Conservation (phyloP, 2,329 filamentous ascomycete species). For the Albifimbria verrucaria region DNA sequence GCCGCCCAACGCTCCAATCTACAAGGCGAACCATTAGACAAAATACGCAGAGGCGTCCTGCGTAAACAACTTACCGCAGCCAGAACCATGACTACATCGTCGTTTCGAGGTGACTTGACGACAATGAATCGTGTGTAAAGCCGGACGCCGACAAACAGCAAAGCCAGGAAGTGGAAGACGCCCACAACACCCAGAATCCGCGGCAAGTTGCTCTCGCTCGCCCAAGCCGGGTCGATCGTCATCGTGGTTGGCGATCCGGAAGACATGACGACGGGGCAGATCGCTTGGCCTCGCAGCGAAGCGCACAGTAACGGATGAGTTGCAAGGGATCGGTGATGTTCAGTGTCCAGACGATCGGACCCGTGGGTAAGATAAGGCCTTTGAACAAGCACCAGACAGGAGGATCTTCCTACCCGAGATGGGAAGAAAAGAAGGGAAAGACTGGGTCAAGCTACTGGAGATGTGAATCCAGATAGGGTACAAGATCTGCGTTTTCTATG, state of each 20-base stretch:
- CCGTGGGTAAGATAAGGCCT: no score
- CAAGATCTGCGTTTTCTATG: neutral
- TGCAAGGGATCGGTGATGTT: no score
- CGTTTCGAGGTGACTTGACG: constrained; percentile 19
- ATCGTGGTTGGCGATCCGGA: neutral
- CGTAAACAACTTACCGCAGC: constrained; percentile 17
- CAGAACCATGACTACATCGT: constrained; percentile 24
- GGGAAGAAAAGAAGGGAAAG: neutral
- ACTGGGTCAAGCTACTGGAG: neutral
- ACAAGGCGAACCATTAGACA: neutral
- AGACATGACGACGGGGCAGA: neutral
- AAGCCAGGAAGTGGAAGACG: constrained; percentile 18
- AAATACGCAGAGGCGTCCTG: neutral
- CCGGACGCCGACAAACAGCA: constrained; percentile 12
- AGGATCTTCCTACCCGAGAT: neutral
- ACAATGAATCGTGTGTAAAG: constrained; percentile 16
- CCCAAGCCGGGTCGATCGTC: constrained; percentile 10
- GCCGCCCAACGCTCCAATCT: neutral
- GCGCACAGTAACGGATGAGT: no score
- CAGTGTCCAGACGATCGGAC: no score
- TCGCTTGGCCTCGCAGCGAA: no score
- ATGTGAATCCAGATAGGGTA: neutral
- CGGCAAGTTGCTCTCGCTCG: constrained; percentile 20
- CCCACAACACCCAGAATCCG: constrained; percentile 18
- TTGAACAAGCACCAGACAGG: no score